phyloP scores from a whole-genome alignment of 371 early-diverging fungal genomes.

The Vairimorpha apis region DNA sequence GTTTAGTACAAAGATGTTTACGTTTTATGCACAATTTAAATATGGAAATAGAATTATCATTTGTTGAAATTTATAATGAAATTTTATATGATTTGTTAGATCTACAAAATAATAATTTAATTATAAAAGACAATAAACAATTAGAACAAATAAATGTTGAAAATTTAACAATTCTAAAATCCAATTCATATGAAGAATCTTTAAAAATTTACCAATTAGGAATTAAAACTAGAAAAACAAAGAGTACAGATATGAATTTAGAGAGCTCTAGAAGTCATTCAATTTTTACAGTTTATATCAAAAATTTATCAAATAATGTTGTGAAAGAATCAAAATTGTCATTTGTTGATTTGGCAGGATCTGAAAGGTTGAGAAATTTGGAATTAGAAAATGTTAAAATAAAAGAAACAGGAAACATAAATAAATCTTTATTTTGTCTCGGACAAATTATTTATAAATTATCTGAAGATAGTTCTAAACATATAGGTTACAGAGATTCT shows the following conservation, averaged over 20 bases:
- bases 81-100: slow-evolving; percentile 66
- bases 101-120: slow-evolving; percentile 42
- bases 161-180: slow-evolving; percentile 63
- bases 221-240: slow-evolving; percentile 66
- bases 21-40: slow-evolving; percentile 33
- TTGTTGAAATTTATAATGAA: slow-evolving; percentile 72
- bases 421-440: slow-evolving; percentile 68
- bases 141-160: no score
- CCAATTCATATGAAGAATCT: slow-evolving; percentile 65
- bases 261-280: slow-evolving; percentile 68
- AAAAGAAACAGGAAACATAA: slow-evolving; percentile 68
- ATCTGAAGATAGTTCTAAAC: slow-evolving; percentile 65
- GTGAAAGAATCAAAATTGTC: slow-evolving; percentile 65
- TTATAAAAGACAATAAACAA: slow-evolving; percentile 46
- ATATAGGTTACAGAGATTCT: slow-evolving; percentile 70
- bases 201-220: slow-evolving; percentile 66
- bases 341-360: slow-evolving; percentile 71
- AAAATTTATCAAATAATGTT: slow-evolving; percentile 62
- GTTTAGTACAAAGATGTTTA: slow-evolving; percentile 56
- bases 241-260: slow-evolving; percentile 68
- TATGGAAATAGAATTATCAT: slow-evolving; percentile 59
- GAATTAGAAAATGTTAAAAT: slow-evolving; percentile 64
- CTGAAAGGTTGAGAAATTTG: slow-evolving; percentile 66
- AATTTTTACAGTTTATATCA: slow-evolving; percentile 66
- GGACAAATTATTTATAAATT: slow-evolving; percentile 69